Percentiles rank a stretch among this genome's conserved stretches.
These are phyloP conservation scores for Chlorella ohadii DNA, from an alignment of 139 green algal species.

Conservation along the genomic window DNA sequence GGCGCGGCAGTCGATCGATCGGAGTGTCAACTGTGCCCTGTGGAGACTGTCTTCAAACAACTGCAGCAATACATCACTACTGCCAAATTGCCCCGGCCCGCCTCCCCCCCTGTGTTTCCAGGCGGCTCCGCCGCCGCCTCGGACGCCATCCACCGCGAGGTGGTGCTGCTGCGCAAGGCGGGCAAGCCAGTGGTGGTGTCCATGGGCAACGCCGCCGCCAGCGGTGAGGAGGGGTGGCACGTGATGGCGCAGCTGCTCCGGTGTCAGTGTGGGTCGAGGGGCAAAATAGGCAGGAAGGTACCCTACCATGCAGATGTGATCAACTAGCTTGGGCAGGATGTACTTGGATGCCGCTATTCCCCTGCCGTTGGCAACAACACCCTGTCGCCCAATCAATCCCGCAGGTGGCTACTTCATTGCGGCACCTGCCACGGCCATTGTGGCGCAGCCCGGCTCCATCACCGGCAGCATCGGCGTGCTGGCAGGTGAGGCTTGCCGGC, in stretches of 20 bases:
- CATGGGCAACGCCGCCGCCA: constrained; percentile 93
- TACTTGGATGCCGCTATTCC: no score
- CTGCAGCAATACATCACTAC: no score
- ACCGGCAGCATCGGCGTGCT: constrained; percentile 90
- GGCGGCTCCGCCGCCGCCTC: constrained; percentile 27
- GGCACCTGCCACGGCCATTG: constrained; percentile 73
- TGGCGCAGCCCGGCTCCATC: constrained; percentile 89
- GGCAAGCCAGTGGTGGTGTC: constrained; percentile 91
- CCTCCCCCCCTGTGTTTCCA: not conserved
- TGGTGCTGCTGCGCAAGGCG: constrained; percentile 46
- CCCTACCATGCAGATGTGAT: no score
- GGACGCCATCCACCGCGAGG: constrained; percentile 88
- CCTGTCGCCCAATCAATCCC: no score
- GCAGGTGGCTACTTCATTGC: constrained; percentile 90
- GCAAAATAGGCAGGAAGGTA: no score
- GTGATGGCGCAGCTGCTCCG: no score
- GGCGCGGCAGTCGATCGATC: no score
- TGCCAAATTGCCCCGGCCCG: not conserved
- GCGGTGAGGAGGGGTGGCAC: constrained; percentile 42
- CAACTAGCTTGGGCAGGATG: no score
- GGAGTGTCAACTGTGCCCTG: no score
- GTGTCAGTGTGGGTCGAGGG: no score
- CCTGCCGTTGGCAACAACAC: no score
- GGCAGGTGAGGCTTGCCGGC: not conserved
- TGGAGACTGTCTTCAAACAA: no score